Evolutionary conservation across 2,329 filamentous ascomycete species (phyloP), one percentile per base, ranked within the genome.

Genomic region (Fusarium sp.): DNA sequence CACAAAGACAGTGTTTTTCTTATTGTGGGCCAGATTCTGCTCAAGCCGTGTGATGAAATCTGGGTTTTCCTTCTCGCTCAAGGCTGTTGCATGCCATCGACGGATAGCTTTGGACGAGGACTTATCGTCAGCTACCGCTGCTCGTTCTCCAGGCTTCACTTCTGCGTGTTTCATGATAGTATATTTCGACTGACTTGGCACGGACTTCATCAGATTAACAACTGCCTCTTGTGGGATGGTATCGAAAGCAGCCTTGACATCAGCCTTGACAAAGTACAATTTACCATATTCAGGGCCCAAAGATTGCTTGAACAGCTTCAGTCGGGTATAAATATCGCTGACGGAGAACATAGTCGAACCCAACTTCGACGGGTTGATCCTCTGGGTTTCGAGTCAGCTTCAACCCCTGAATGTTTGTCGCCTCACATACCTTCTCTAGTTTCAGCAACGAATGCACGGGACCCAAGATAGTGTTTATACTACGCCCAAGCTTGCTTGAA

Each of bases 211-310:
- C 31, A 98, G 84, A 30, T 85, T 80, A 38, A 98, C 78, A 24
- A 98, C 85, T 2, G 90, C 89, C 31, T 88, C 82, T 79, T 98
- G 96, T 0, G 96, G 96, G 48, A 99, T 98, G 0, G 93, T 97
- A 81, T 99, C 96, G 79, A 98, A 99, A 75, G 95, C 97, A 5
- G 94, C 91, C 79, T 93, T 90, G 26, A 99, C 95, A 78, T 99
- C 96, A 18, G 97, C 86, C 80, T 99, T 99, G 68, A 91, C 95
- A 82, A 98, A 97, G 81, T 93, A 98, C 3, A 98, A 82, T 9
- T 81, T 85, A 14, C 79, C 76, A 1, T 82, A 75, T 0, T 72
- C 70, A 4, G 81, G 65, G 1, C 82, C 81, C 16, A 92, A 79
- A 2, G 73, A 81, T 5, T 81, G 76, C 71, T 92, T 92, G 83